These are phyloP conservation scores for Alternaria gansuensis DNA, from an alignment of 2,329 filamentous ascomycete species.

Conservation along the genomic window DNA sequence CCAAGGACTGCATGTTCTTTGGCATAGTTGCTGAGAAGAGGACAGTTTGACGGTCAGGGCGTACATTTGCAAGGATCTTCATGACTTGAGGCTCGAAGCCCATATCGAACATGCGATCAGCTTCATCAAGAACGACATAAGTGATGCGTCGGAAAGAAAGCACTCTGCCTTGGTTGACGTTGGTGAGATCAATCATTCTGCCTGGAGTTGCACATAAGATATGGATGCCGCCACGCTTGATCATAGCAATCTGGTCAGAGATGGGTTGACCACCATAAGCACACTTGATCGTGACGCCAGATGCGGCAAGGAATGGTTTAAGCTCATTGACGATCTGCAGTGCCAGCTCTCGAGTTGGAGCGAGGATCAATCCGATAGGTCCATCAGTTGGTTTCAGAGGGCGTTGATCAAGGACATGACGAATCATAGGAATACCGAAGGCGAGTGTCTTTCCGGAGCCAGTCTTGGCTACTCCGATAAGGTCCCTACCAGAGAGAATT, in stretches of 20 bases:
- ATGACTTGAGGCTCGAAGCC: slow-evolving; percentile 98
- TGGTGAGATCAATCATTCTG: slow-evolving; percentile 92
- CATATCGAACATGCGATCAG: slow-evolving; percentile 99
- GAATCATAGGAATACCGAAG: slow-evolving; percentile 95
- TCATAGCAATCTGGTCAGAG: slow-evolving; percentile 94
- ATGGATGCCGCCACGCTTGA: slow-evolving; percentile 94
- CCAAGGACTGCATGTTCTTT: slow-evolving; percentile 87
- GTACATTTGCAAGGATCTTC: slow-evolving; percentile 92
- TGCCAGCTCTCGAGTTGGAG: slow-evolving; percentile 91
- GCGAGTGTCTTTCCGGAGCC: slow-evolving; percentile 97
- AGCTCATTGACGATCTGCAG: slow-evolving; percentile 94
- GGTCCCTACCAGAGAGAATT: slow-evolving; percentile 94
- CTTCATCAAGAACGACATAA: slow-evolving; percentile 95
- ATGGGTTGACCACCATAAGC: slow-evolving; percentile 96
- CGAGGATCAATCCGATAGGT: slow-evolving; percentile 87
- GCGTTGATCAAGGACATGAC: slow-evolving; percentile 94
- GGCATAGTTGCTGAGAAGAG: slow-evolving; percentile 98
- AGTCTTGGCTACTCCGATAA: slow-evolving; percentile 96
- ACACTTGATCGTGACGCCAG: slow-evolving; percentile 85
- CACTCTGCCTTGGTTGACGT: slow-evolving; percentile 91
- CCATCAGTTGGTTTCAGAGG: slow-evolving; percentile 85
- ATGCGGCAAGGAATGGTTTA: slow-evolving; percentile 89
- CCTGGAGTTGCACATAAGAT: slow-evolving; percentile 89
- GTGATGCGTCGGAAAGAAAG: slow-evolving; percentile 89
- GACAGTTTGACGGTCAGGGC: slow-evolving; percentile 91